Base-by-base conservation (phyloP, 2,329 filamentous ascomycete genomes). In the Sclerotiophoma versabilis region DNA sequence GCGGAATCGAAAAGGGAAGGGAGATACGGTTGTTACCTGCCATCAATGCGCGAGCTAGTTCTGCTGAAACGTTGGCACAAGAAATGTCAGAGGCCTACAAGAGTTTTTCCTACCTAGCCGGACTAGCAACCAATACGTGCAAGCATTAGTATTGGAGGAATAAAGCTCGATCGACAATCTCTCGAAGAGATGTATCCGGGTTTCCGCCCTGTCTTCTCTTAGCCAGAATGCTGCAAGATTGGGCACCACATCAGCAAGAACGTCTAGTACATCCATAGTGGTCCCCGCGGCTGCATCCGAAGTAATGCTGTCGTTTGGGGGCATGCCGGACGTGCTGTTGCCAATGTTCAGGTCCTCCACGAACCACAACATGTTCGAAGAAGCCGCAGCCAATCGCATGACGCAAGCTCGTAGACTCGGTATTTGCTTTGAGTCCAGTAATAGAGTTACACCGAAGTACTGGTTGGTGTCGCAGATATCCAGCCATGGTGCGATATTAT, bases 381-480 rank as follows among this genome's bases (percentile, higher is more conserved):
- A 26, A 20, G 11, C 11, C 8, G 34, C 33, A 11, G 39, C 26
- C 11, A 51, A n/a, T 20, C 19, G 32, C 14, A 51, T 10, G 20
- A 51, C 7, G 11, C 30, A 17, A 25, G 14, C 12, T 5, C 2
- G 84, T 59, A 20, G 79, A 72, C 0, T 77, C 72, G 20, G 79
- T 79, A 20, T 70, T 74, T 34, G 77, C 1, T 43, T 77, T 1
- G 82, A 81, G 25, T 84, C 68, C 2, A 80, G 69, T 0, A 83
- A 80, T 2, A 85, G 72, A 10, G 81, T 76, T 1, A 80, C 77
- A 15, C 80, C 79, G 61, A 86, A 85, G 37, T 80, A 78, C 11
- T 80, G 79, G 12, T 80, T 72, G 23, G 76, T 74, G 53, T 86
- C 83, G 45, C 84, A 84, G 68, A 84, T 85, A 60, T 86, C 83